Evolutionary conservation across 148 eudicot genomes (phyloP).

Genomic region (Vaccinium darrowii): DNA sequence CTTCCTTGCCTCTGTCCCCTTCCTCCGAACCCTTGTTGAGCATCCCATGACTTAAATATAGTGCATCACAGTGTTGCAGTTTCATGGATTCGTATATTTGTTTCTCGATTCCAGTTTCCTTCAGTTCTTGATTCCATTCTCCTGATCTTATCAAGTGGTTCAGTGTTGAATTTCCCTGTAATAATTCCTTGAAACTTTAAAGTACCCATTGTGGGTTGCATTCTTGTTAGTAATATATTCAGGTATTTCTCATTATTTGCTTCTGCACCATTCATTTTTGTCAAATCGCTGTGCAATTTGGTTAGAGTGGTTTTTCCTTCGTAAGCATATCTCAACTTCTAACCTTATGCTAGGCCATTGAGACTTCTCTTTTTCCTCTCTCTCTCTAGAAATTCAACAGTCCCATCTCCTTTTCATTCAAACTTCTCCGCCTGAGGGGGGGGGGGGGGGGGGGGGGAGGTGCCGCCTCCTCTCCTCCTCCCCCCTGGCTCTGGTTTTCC

Average conservation of each 20-base stretch:
- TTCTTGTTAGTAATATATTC: background rate
- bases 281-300: background rate
- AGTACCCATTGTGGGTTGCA: no score
- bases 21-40: background rate
- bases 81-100: background rate
- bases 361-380: no score
- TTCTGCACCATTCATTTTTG: background rate
- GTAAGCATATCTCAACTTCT: background rate
- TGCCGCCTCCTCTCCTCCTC: no score
- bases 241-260: background rate
- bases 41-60: background rate
- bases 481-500: no score
- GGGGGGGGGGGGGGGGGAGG: no score
- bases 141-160: background rate
- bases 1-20: background rate
- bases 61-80: background rate
- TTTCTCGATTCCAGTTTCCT: background rate
- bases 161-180: background rate
- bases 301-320: background rate
- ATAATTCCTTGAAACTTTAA: background rate
- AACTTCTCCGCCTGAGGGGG: no score
- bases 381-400: no score
- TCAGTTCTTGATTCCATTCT: background rate
- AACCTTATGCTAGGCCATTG: background rate
- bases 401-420: no score